phyloP scores from a whole-genome alignment of 179 eudicot species.

The Silene noctiflora region DNA sequence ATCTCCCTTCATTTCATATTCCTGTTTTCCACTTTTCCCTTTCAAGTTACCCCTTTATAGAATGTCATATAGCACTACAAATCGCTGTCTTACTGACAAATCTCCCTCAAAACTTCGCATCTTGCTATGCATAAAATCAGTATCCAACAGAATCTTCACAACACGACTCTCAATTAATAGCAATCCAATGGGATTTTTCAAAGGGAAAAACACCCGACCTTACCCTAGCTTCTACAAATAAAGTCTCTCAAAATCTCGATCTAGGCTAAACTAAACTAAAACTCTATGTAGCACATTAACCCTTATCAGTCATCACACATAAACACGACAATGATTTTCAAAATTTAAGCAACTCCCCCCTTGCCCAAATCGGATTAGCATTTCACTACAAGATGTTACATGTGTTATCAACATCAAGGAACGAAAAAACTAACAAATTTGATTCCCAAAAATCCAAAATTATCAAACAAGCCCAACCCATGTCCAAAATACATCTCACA shows the following conservation, averaged over 20 bases:
- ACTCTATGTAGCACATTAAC: background rate
- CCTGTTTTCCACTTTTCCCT: background rate
- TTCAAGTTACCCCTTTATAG: background rate
- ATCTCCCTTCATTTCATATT: background rate
- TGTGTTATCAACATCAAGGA: too few species aligned
- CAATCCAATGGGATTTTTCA: too few species aligned
- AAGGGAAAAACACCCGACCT: too few species aligned
- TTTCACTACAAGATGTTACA: too few species aligned
- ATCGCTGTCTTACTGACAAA: background rate
- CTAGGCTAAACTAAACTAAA: background rate
- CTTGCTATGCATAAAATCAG: background rate
- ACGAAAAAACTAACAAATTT: background rate
- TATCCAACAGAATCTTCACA: background rate
- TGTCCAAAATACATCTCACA: background rate
- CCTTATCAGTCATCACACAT: background rate
- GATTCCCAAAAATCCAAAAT: background rate
- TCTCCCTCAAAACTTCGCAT: background rate
- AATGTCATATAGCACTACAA: background rate
- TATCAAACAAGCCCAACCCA: background rate
- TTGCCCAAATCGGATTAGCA: too few species aligned
- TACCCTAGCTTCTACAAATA: background rate
- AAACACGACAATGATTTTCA: background rate
- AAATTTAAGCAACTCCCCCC: too few species aligned
- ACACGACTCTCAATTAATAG: background rate
- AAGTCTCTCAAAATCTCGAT: background rate